Evolutionary conservation across 768 basidiomycete species (phyloP), one percentile per base, ranked within the genome.

Genomic region (Pleurotus platypus): DNA sequence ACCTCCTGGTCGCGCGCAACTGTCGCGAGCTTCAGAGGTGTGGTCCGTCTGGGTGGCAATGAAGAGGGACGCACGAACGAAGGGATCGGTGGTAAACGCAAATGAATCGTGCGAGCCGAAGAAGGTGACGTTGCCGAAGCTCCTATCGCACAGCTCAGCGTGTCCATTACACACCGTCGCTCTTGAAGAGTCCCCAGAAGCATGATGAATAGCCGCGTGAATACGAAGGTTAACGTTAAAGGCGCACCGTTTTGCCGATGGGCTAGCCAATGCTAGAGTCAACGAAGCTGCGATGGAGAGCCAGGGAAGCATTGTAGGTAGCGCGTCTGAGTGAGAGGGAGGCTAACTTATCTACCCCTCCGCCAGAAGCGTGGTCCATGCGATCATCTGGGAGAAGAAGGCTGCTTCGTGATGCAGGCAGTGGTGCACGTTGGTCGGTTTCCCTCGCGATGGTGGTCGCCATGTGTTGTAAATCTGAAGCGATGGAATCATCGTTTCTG

Each of bases 131-230:
- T 80, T 80, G 39, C 75, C 80, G 64, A 87, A 90, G 30, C 69
- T 69, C 26, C 82, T 72, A 55, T 71, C 62, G 66, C 88, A 90
- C 2, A 89, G 70, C 61, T 86, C 84, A 0, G 84, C 72, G 47
- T 79, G 79, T 0, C 87, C 86, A 64, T 90, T 90, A 69, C 87
- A 90, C 5, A 81, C 73, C 0, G 72, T 75, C 5, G 78, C 74
- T 57, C 76, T 78, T 39, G 20, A 54, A 7, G 2, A 6, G 13
- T 45, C 13, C 40, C 39, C n/a, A n/a, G n/a, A n/a, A n/a, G n/a
- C 40, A 43, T 11, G 15, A 18, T 43, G 2, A 43, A 11, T 15
- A 43, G 40, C 2, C 5, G 2, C 18, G 5, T 43, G n/a, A n/a
- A n/a, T n/a, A n/a, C n/a, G n/a, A n/a, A n/a, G n/a, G n/a, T n/a